Conservation (phyloP, 106 monocot species). For the Dactylorhiza incarnata region DNA sequence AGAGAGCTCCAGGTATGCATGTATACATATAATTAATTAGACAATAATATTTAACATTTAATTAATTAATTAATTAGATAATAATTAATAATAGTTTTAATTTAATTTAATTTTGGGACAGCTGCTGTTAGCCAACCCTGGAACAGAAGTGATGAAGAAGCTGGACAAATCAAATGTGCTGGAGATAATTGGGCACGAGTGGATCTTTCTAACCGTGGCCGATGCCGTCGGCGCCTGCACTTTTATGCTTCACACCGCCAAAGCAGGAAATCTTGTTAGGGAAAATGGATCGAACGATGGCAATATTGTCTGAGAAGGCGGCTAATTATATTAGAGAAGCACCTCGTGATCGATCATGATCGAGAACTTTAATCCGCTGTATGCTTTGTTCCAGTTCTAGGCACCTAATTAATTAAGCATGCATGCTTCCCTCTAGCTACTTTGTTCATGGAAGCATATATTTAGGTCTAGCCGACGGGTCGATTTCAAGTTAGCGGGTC, state of each 20-base stretch:
- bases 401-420: neutral
- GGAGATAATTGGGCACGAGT: constrained; percentile 65
- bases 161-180: constrained; percentile 61
- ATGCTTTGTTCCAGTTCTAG: neutral
- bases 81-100: too few relatives aligned
- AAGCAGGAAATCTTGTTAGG: neutral
- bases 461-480: neutral
- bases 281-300: neutral
- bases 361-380: neutral
- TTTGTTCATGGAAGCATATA: neutral
- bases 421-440: neutral
- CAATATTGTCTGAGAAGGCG: constrained; percentile 4
- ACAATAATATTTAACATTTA: too few relatives aligned
- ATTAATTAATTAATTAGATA: too few relatives aligned
- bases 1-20: constrained; percentile 53
- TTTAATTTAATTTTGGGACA: constrained; percentile 15
- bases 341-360: neutral
- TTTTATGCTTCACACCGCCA: constrained; percentile 54
- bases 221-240: constrained; percentile 73
- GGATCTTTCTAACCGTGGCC: constrained; percentile 76
- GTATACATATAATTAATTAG: neutral
- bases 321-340: neutral
- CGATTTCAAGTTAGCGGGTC: neutral
- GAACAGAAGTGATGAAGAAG: constrained; percentile 95
- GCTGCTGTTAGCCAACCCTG: constrained; percentile 81